Conservation (phyloP, 1,284 basidiomycete species). For the Hypsizygus ulmarius region DNA sequence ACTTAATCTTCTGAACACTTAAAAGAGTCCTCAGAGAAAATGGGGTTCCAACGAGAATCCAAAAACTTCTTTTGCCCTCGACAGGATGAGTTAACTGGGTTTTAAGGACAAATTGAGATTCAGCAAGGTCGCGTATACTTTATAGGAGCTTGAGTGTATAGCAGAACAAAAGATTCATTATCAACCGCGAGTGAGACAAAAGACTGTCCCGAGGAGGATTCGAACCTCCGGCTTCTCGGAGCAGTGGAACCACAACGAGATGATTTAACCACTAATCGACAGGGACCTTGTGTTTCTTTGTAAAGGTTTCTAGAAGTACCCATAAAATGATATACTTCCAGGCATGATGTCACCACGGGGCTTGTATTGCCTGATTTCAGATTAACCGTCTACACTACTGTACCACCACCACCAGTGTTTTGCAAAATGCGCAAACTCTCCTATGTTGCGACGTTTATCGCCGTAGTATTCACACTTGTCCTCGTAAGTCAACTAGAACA, state of each 20-base stretch:
- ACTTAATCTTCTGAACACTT: too few relatives aligned
- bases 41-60: too few relatives aligned
- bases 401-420: background rate
- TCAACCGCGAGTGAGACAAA: background rate
- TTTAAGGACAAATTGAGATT: too few relatives aligned
- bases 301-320: too few relatives aligned
- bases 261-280: conserved; percentile 30
- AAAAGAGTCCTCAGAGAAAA: too few relatives aligned
- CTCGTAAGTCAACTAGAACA: too few relatives aligned
- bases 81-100: too few relatives aligned
- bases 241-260: conserved; percentile 26
- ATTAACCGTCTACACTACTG: background rate
- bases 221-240: conserved; percentile 31
- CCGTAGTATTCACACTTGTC: conserved; percentile 46
- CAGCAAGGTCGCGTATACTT: too few relatives aligned
- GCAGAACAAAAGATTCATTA: background rate
- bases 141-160: background rate
- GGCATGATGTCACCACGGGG: background rate
- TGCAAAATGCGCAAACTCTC: conserved; percentile 62
- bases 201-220: conserved; percentile 28
- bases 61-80: too few relatives aligned
- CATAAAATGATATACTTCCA: too few relatives aligned
- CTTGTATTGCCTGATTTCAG: background rate
- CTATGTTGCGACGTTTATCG: conserved; percentile 57
- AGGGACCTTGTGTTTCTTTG: conserved; percentile 14